Evolutionary conservation across 805 yeast species (phyloP).

Genomic region (Osmozyma mogii): DNA sequence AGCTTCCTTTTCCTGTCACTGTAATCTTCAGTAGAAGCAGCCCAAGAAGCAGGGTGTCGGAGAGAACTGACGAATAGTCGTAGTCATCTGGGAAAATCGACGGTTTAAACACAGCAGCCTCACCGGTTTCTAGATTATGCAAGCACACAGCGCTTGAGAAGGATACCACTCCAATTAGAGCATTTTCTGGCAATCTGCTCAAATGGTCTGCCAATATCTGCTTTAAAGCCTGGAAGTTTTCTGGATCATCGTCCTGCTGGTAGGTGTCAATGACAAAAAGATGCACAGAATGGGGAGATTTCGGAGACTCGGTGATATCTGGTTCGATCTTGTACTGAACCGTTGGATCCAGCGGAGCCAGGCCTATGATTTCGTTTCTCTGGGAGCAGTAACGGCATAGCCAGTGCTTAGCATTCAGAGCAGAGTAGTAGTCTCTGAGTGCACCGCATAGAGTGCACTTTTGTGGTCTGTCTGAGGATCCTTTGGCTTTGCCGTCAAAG

Average conservation of each 20-base stretch:
- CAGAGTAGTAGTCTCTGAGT: too few relatives aligned
- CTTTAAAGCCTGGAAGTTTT: constrained; percentile 9
- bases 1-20: constrained; percentile 2
- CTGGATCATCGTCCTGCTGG: constrained; percentile 14
- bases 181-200: constrained; percentile 9
- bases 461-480: too few relatives aligned
- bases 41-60: not conserved
- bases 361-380: too few relatives aligned
- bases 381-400: too few relatives aligned
- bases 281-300: constrained; percentile 8
- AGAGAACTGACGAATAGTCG: constrained; percentile 1
- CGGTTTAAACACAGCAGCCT: not conserved
- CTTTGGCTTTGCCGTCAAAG: too few relatives aligned
- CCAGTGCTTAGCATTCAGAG: too few relatives aligned
- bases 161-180: constrained; percentile 18
- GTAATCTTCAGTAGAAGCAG: not conserved
- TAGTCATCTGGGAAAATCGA: constrained; percentile 1
- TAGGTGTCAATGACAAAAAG: constrained; percentile 24
- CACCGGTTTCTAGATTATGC: constrained; percentile 9
- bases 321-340: too few relatives aligned
- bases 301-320: too few relatives aligned
- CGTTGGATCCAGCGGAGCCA: too few relatives aligned
- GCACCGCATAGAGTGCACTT: too few relatives aligned
- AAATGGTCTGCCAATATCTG: constrained; percentile 9
- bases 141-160: constrained; percentile 21